Evolutionary conservation across 225 moss, liverwort and hornwort species (phyloP).

Genomic region (Pleurozium schreberi): DNA sequence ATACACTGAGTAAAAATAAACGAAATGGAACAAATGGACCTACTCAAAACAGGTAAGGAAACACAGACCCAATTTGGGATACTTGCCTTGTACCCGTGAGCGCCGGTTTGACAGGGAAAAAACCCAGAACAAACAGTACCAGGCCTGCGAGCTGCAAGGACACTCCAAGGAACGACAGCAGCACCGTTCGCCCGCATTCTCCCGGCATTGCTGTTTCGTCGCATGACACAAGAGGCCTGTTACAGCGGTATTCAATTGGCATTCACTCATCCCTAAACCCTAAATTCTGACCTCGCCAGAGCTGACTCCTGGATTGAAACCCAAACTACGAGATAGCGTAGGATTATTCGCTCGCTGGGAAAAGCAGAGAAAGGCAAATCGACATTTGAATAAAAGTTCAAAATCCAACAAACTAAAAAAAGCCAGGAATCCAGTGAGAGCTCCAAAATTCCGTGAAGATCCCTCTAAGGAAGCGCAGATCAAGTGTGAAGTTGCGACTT

Average conservation of each 20-base stretch:
- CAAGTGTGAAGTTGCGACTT: not conserved
- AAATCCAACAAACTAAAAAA: not conserved
- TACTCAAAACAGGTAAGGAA: not conserved
- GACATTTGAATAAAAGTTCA: not conserved
- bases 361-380: not conserved
- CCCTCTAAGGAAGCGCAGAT: not conserved
- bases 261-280: not conserved
- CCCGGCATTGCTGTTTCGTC: constrained; percentile 20
- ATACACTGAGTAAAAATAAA: not conserved
- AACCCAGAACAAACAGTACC: constrained; percentile 62
- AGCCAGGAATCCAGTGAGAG: not conserved
- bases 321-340: not conserved
- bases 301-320: not conserved
- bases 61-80: not conserved
- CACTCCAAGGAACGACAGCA: constrained; percentile 18
- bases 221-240: constrained; percentile 5
- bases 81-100: constrained; percentile 50
- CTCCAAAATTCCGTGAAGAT: not conserved
- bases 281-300: not conserved
- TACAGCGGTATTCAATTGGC: not conserved
- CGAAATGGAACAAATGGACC: not conserved
- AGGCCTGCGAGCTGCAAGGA: constrained; percentile 60
- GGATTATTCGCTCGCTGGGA: not conserved
- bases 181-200: constrained; percentile 13
- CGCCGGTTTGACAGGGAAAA: constrained; percentile 82